Conservation (phyloP, 257 asterid genomes). For the Solanum corneliomulleri region DNA sequence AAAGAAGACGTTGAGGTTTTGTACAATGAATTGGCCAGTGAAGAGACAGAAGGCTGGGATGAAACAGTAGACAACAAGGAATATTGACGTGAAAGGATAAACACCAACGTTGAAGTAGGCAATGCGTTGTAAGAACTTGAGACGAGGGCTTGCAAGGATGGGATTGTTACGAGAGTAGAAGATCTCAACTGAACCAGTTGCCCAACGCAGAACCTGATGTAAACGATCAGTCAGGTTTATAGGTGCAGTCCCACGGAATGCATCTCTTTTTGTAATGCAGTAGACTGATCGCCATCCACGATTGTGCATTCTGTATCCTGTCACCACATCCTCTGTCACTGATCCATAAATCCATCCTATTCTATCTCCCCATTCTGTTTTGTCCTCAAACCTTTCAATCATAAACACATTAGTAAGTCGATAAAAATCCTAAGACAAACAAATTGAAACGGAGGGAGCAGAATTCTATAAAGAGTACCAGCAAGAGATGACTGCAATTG, state of each 20-base stretch:
- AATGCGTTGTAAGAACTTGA: slow-evolving; percentile 78
- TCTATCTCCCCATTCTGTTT: slow-evolving; percentile 97
- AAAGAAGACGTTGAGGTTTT: slow-evolving; percentile 39
- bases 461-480: slow-evolving; percentile 31
- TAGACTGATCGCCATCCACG: slow-evolving; percentile 96
- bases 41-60: slow-evolving; percentile 87
- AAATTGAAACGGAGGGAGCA: not conserved
- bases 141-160: slow-evolving; percentile 57
- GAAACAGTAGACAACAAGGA: slow-evolving; percentile 78
- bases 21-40: slow-evolving; percentile 83
- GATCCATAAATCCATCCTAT: slow-evolving; percentile 97
- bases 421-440: not conserved
- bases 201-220: slow-evolving; percentile 98
- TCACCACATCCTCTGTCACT: slow-evolving; percentile 92
- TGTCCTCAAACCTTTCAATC: slow-evolving; percentile 69
- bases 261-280: slow-evolving; percentile 92
- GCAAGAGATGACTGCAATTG: slow-evolving; percentile 92
- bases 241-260: slow-evolving; percentile 89
- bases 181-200: slow-evolving; percentile 94
- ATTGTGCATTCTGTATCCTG: slow-evolving; percentile 98
- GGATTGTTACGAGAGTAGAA: slow-evolving; percentile 91
- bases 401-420: not conserved
- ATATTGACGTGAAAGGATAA: slow-evolving; percentile 89
- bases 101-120: slow-evolving; percentile 94
- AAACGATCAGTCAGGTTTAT: slow-evolving; percentile 90